Conservation (phyloP, 768 basidiomycete genomes). For the Suillus clintonianus region DNA sequence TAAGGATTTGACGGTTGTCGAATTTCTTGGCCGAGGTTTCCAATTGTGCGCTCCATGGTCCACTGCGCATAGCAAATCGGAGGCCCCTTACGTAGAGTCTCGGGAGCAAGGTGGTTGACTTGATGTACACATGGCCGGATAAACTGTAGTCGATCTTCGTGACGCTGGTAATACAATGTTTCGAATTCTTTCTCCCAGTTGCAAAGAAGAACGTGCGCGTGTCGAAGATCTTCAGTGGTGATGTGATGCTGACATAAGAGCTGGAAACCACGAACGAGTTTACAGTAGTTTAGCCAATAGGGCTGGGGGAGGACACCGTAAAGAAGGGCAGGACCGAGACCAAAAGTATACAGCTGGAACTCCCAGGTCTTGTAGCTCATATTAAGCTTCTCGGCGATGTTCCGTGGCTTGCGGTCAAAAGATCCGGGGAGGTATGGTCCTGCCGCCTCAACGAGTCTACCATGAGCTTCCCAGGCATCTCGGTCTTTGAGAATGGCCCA, state of each 20-base stretch:
- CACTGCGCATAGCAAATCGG: conserved; percentile 24
- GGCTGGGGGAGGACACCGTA: conserved; percentile 12
- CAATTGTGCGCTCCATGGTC: conserved; percentile 27
- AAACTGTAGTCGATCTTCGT: conserved; percentile 32
- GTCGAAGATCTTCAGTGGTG: conserved; percentile 7
- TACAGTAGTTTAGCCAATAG: conserved; percentile 23
- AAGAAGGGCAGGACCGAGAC: conserved; percentile 19
- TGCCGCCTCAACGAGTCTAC: too few relatives aligned
- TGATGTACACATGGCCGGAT: conserved; percentile 30
- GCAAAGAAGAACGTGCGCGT: conserved; percentile 13
- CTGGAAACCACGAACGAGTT: conserved; percentile 20
- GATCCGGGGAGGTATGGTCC: conserved; percentile 8
- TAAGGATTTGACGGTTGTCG: conserved; percentile 22
- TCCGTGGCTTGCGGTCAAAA: neutral
- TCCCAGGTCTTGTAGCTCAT: conserved; percentile 25
- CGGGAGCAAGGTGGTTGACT: conserved; percentile 19
- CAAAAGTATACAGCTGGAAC: conserved; percentile 18
- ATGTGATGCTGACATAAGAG: conserved; percentile 21
- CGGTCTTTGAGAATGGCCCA: neutral
- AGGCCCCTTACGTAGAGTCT: conserved; percentile 24
- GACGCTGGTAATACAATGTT: conserved; percentile 24
- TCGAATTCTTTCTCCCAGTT: conserved; percentile 32
- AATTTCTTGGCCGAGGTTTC: conserved; percentile 26
- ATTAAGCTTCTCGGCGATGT: conserved; percentile 22
- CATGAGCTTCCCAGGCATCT: neutral